A percentile compares a stretch with the other conserved stretches of the same genome.
phyloP scores from a whole-genome alignment of 768 basidiomycete genomes.

The Amanita muscaria region DNA sequence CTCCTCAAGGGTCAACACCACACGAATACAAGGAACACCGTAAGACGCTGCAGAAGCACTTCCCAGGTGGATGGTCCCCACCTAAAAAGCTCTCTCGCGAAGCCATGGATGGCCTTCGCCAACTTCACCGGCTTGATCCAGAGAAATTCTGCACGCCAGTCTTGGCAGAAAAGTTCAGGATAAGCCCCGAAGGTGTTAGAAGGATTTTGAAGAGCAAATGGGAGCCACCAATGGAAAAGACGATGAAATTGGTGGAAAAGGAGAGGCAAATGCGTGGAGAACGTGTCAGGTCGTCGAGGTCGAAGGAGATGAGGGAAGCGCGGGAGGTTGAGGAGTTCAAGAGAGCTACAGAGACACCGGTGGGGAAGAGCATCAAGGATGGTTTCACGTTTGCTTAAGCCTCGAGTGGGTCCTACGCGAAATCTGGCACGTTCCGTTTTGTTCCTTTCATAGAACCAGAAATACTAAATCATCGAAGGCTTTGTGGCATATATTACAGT shows the following conservation, averaged over 20 bases:
- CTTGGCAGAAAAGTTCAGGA: slow-evolving; percentile 69
- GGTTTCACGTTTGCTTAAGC: slow-evolving; percentile 30
- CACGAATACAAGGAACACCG: slow-evolving; percentile 43
- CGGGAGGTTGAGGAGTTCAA: slow-evolving; percentile 22
- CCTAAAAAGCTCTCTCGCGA: slow-evolving; percentile 73
- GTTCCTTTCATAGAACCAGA: too few species aligned
- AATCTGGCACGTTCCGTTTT: too few species aligned
- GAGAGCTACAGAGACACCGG: not conserved
- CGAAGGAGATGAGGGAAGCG: slow-evolving; percentile 36
- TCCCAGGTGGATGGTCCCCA: slow-evolving; percentile 69
- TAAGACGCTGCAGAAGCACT: slow-evolving; percentile 38
- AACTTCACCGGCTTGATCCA: slow-evolving; percentile 56
- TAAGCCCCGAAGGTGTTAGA: slow-evolving; percentile 74
- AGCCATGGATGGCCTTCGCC: slow-evolving; percentile 74
- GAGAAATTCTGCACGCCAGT: slow-evolving; percentile 53
- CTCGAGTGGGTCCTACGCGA: too few species aligned
- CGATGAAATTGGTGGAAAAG: slow-evolving; percentile 36
- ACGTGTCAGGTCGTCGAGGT: slow-evolving; percentile 26
- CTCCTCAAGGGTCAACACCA: slow-evolving; percentile 36
- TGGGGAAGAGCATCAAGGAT: slow-evolving; percentile 18
- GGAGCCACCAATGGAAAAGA: slow-evolving; percentile 49
- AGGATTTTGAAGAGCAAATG: slow-evolving; percentile 73
- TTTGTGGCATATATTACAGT: too few species aligned
- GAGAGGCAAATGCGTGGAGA: slow-evolving; percentile 39
- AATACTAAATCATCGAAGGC: too few species aligned